Evolutionary conservation across 1,284 basidiomycete species (phyloP), one percentile per base, ranked within the genome.

Genomic region (Phylloporus sp.): DNA sequence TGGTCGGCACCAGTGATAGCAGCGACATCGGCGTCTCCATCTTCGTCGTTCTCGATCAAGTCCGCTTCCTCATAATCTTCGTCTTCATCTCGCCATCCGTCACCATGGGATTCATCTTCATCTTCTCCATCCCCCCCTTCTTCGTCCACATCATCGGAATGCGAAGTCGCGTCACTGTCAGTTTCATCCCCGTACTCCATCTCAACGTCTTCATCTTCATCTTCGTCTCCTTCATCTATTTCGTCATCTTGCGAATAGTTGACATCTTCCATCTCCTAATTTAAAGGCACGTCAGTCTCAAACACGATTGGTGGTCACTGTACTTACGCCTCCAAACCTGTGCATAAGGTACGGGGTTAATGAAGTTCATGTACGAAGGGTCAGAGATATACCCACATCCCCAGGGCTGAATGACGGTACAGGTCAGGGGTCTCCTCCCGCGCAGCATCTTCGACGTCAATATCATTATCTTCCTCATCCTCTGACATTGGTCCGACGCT

Each of bases 381-480:
- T 39, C 12, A 59, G 52, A 34, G 29, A 56, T 34, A 51, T 26
- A 84, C 90, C 74, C 79, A 93, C 95, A 99, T 96, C 70, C 97
- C 98, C 46, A 99, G 85, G 8, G 95, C 93, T 1, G 97, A 99
- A 77, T 97, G 98, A 64, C 97, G 91, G 79, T 99, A 99, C 28
- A 99, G 81, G 78, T 99, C 95, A 11, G 95, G 94, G 1, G 94
- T 95, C 72, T 94, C 95, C 71, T 93, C 92, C 15, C 90, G 84
- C 28, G 78, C 83, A 39, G 77, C 78, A 51, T 74, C 78, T 57
- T 74, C 80, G 17, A 68, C 70, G 28, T 82, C 82, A 50, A 84
- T 83, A 22, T 85, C 83, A 4, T 87, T 86, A 0, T 88, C 87
- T 8, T 89, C 90, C 22, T 84, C 85, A 22, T 88, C 89, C 6